A percentile compares a stretch with the other conserved stretches of the same genome.
These are phyloP conservation scores for Mariannaea elegans DNA, from an alignment of 2,329 filamentous ascomycete species.

Conservation along the genomic window DNA sequence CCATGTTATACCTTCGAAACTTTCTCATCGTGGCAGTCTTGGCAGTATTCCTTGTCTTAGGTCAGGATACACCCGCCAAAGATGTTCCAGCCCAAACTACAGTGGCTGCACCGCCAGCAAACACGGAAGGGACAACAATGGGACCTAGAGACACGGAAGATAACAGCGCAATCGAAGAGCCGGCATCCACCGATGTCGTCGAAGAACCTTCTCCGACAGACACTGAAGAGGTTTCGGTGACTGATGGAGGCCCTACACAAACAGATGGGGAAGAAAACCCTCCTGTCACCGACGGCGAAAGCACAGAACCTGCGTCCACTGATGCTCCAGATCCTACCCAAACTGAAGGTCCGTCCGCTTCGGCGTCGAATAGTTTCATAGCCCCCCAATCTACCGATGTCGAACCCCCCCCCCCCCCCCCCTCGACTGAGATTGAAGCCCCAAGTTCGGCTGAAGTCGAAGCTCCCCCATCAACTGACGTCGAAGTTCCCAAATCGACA, in stretches of 20 bases:
- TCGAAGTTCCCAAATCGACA: neutral
- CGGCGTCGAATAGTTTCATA: neutral
- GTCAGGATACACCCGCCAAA: neutral
- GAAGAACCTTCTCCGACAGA: neutral
- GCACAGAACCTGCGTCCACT: neutral
- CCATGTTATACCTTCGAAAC: neutral
- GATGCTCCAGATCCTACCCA: neutral
- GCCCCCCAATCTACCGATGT: neutral
- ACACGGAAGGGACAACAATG: too few relatives aligned
- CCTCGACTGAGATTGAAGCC: neutral
- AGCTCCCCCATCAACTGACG: neutral
- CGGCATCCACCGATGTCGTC: neutral
- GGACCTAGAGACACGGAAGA: too few relatives aligned
- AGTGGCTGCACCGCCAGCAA: neutral
- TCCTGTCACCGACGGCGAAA: neutral
- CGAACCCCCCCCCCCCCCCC: too few relatives aligned
- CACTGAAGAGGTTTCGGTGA: neutral
- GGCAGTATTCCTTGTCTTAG: neutral
- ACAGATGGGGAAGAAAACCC: neutral
- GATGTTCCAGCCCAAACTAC: neutral
- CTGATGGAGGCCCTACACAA: neutral
- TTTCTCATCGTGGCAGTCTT: neutral
- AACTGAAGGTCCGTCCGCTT: constrained; percentile 5
- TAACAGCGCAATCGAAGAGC: neutral
- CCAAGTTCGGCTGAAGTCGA: neutral